Evolutionary conservation across 257 asterid species (phyloP), one percentile per base, ranked within the genome.

Genomic region (Lycium barbarum): DNA sequence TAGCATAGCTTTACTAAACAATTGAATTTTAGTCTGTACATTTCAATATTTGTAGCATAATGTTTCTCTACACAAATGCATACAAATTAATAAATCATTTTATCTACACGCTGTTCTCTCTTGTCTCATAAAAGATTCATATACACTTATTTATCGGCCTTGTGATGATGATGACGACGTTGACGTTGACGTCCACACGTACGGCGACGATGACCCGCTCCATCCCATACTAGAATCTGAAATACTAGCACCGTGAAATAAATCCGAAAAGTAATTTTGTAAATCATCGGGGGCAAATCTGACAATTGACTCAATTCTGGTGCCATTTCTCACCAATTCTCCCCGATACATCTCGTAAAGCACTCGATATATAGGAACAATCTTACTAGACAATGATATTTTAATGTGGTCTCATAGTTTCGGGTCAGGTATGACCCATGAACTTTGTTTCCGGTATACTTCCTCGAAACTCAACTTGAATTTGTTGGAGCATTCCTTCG

Each of bases 231-330:
- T 87, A 17, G 83, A 51, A 20, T 26, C 84, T 0, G 82, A 54
- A 22, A 82, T 88, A 1, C 76, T 70, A 7, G 65, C 59, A 9
- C 88, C 89, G 0, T 84, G 78, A 83, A 94, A 95, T 73, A 95
- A 86, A 81, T 90, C 95, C 9, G 96, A 94, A 67, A 95, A 83
- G 91, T 88, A 93, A 88, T 91, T 94, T 74, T 86, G 86, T 86
- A 93, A 79, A 90, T 95, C 98, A 9, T 93, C 98, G 0, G 98
- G 98, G 91, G 93, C 92, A 88, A 85, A 95, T 88, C 92, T 89
- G 90, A 94, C 90, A 81, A 91, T 82, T 11, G 93, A 62, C 79
- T 85, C 93, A 0, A 14, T 33, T n/a, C 86, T 88, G 0, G 2
- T 11, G 61, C 13, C 7, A 15, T 83, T 85, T 81, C 59, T 72